phyloP scores from a whole-genome alignment of 331 rosid species.

The Rhamnella rubrinervis region DNA sequence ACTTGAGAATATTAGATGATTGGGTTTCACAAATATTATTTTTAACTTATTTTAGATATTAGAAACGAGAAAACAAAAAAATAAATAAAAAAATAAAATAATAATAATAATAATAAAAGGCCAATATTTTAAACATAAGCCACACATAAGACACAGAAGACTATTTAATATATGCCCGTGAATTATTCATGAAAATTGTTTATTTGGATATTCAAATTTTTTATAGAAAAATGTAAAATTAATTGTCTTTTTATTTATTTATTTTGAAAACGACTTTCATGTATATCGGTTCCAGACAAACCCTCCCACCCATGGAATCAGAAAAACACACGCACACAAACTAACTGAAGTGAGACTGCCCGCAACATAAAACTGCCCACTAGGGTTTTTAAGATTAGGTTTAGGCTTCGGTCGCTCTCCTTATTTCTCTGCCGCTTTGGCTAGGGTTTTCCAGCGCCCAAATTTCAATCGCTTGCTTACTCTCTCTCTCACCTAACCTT shows the following conservation, averaged over 20 bases:
- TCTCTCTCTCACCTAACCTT: neutral
- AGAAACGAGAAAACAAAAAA: too few relatives aligned
- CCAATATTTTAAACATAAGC: too few relatives aligned
- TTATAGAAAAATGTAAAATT: too few relatives aligned
- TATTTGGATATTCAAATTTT: too few relatives aligned
- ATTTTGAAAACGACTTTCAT: neutral
- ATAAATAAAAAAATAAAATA: too few relatives aligned
- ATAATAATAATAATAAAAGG: too few relatives aligned
- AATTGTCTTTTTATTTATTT: neutral
- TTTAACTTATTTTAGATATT: too few relatives aligned
- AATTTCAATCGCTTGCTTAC: neutral
- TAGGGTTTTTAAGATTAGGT: conserved; percentile 52
- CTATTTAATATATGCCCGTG: too few relatives aligned
- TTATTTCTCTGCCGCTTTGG: conserved; percentile 37
- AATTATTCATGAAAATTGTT: too few relatives aligned
- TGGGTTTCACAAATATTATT: too few relatives aligned
- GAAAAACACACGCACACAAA: neutral
- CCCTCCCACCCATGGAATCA: neutral
- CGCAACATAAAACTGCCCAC: conserved; percentile 1
- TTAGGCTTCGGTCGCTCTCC: neutral
- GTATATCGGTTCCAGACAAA: neutral
- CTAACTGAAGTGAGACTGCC: neutral
- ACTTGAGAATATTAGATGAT: too few relatives aligned
- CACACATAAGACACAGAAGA: too few relatives aligned
- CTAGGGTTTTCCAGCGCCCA: conserved; percentile 31